Base-by-base conservation (phyloP, 73 alveolate genomes). In the Paramecium sonneborni region DNA sequence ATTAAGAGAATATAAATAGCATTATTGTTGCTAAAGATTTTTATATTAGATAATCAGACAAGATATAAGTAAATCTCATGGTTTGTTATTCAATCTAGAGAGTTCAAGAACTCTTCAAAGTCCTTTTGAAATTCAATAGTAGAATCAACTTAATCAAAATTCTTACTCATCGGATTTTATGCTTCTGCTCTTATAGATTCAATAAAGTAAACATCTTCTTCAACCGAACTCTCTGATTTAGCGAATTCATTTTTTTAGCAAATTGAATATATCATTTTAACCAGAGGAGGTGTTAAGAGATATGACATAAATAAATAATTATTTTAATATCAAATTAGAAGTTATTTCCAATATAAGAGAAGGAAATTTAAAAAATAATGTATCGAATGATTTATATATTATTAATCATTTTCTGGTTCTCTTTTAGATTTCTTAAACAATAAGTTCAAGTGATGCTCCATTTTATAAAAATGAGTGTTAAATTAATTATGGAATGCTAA, bases 221-320 rank as follows among this genome's bases (percentile, higher is more conserved):
- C 86, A 35, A 38, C 86, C 86, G 86, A 72, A 72, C 86, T 35
- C 32, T 72, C 86, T 72, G 86, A 72, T 72, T 38, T 72, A 34
- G 57, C 86, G 57, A 34, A 35, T 72, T 32, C 55, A 18, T 72
- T 30, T 38, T 38, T 32, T 72, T 20, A 67, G 38, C 38, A 67
- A 1, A 32, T 34, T 4, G 86, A 62, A 18, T 35, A 72, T 21
- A 37, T 38, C 32, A 35, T 38, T 72, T 38, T 72, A 21, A 72
- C 44, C 55, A 38, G 86, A 32, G 57, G 30, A 7, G 86, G 86
- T 72, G 20, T 72, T 15, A 35, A 38, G 67, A 72, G 55, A 28
- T 30, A 21, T 21, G 86, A 72, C 86, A 72, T 72, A 34, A 72
- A 72, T 21, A 72, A 72, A 9, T 34, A 72, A 72, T 28, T 72